Conservation (phyloP, 2,329 filamentous ascomycete genomes). For the Dactylellina cionopaga region DNA sequence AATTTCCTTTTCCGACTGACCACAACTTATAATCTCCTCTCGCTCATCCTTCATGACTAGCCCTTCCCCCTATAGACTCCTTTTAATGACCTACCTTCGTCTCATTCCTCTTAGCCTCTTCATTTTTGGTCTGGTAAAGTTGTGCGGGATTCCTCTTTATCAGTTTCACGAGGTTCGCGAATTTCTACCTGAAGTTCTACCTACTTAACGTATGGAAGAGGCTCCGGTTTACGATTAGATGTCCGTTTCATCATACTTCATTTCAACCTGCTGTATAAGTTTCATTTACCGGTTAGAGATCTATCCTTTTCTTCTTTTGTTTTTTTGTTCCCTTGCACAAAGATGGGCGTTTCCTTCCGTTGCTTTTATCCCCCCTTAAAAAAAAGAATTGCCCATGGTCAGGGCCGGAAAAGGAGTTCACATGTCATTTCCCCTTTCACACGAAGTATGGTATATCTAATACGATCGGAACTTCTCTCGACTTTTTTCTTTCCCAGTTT, state of each 20-base stretch:
- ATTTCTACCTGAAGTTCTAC: background rate
- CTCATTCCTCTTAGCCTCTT: conserved; percentile 11
- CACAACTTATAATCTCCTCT: conserved; percentile 6
- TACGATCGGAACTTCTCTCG: conserved; percentile 2
- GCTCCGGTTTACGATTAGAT: conserved; percentile 42
- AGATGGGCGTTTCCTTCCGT: conserved; percentile 50
- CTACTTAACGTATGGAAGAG: conserved; percentile 2
- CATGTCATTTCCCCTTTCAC: conserved; percentile 15
- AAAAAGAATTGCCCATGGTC: conserved; percentile 53
- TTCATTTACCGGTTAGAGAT: conserved; percentile 46
- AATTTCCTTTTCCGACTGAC: conserved; percentile 38
- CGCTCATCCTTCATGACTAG: conserved; percentile 15
- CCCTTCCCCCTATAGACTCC: conserved; percentile 34
- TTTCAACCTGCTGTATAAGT: conserved; percentile 31
- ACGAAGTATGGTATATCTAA: conserved; percentile 40
- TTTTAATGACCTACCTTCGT: conserved; percentile 35
- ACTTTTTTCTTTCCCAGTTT: background rate
- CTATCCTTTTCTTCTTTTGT: conserved; percentile 1
- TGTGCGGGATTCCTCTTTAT: background rate
- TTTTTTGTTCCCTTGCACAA: conserved; percentile 37
- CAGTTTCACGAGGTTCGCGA: conserved; percentile 11
- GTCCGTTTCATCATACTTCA: conserved; percentile 12
- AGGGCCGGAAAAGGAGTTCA: conserved; percentile 52
- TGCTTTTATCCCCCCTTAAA: conserved; percentile 27
- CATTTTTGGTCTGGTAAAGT: conserved; percentile 4